Base-by-base conservation (phyloP, 306 rosid species). In the Mimosa pudica region DNA sequence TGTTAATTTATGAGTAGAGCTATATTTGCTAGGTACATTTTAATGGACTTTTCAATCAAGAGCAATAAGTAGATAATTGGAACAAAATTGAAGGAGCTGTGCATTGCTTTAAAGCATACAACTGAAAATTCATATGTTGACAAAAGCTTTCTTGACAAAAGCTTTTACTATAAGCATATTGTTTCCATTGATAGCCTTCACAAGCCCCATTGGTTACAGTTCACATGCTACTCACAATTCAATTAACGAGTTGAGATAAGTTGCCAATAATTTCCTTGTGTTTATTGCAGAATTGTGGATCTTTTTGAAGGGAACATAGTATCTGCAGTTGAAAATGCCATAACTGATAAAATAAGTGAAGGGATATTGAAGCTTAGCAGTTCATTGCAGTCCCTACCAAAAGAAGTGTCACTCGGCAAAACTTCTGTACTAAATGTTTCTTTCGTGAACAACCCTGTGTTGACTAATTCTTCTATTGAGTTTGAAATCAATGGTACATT, bases 401-500 rank as follows among this genome's bases (percentile, higher is more conserved):
- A 81, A 79, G 71, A 86, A 82, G 76, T 94, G 33, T 47, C 82
- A 33, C 79, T 94, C 2, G 83, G 88, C 77, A 64, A 79, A 73
- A 64, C 86, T 52, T 89, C 91, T 81, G 78, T 80, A 55, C 80
- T 94, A 78, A 90, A 90, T 79, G 89, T 92, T 74, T 88, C 98
- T 32, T 90, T 92, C 30, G 87, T 87, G 46, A 87, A 73, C 74
- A 82, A 79, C 74, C 97, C 97, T 38, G 87, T 89, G 67, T 63
- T 94, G 69, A 88, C 82, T 78, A 83, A 81, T 62, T 85, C 87
- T 80, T 89, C 93, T 49, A 48, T 89, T 72, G 89, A 88, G 69
- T 32, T 94, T 71, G 89, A 86, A 62, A 89, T 94, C 60, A 86
- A 86, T 80, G 98, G 98, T 69, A 82, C 87, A 85, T 87, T 94